Conservation (phyloP, 257 asterid species). For the Plantago elongata region DNA sequence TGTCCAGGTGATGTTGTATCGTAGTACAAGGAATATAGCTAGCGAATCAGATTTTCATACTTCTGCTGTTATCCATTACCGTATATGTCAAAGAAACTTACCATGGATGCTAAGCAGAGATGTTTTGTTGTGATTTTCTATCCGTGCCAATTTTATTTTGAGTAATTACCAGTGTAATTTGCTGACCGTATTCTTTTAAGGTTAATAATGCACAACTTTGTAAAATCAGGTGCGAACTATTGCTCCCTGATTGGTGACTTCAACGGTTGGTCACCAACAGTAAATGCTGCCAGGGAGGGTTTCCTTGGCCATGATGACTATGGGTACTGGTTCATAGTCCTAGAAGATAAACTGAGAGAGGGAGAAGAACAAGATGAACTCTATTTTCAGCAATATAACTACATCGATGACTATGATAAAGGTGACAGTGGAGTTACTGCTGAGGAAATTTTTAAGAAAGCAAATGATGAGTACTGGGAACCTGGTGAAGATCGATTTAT, state of each 20-base stretch:
- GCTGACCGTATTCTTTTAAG: not conserved
- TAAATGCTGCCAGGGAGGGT: constrained; percentile 88
- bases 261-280: constrained; percentile 92
- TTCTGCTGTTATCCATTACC: not conserved
- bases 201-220: constrained; percentile 1
- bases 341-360: constrained; percentile 80
- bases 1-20: too few species aligned
- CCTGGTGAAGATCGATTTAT: constrained; percentile 92
- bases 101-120: not conserved
- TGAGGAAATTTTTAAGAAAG: constrained; percentile 69
- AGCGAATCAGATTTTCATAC: too few species aligned
- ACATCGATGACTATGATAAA: constrained; percentile 77
- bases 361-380: constrained; percentile 88
- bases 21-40: too few species aligned
- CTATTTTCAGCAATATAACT: constrained; percentile 89
- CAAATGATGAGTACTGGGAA: constrained; percentile 94
- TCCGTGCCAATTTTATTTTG: too few species aligned
- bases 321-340: constrained; percentile 91
- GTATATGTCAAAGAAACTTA: constrained; percentile 10
- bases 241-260: constrained; percentile 89
- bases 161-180: too few species aligned
- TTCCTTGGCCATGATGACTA: constrained; percentile 85
- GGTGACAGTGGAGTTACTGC: constrained; percentile 78
- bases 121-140: not conserved
- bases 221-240: constrained; percentile 83